Conservation (phyloP, 2,329 filamentous ascomycete genomes). For the Hymenoscyphus albidus region DNA sequence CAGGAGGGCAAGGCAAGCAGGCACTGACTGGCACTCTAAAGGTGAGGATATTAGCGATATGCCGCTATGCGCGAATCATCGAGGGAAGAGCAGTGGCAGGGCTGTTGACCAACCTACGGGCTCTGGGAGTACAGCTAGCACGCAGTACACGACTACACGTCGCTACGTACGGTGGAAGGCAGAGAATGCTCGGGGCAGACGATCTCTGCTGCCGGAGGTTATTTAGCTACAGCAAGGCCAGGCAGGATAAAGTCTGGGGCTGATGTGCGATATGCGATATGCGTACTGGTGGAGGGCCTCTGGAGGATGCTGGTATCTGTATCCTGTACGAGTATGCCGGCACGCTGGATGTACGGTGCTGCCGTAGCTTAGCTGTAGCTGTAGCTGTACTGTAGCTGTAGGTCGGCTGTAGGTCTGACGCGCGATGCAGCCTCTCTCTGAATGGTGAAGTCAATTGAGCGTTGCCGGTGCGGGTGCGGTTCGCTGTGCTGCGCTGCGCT, state of each 20-base stretch:
- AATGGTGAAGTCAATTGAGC: background rate
- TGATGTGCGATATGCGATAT: background rate
- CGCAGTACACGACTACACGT: background rate
- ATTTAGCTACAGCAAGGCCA: background rate
- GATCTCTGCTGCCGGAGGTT: conserved; percentile 1
- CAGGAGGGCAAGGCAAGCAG: background rate
- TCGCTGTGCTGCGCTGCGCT: background rate
- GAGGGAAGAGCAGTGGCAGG: conserved; percentile 6
- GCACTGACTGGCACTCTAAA: background rate
- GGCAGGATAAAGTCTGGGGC: background rate
- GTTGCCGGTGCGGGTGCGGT: background rate
- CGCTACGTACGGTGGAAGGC: background rate
- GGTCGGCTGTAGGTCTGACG: background rate
- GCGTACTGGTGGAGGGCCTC: background rate
- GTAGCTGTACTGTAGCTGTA: background rate
- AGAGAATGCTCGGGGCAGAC: background rate
- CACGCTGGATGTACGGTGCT: no score
- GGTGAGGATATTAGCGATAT: conserved; percentile 2
- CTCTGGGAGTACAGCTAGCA: background rate
- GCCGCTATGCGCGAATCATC: conserved; percentile 13
- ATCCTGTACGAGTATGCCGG: no score
- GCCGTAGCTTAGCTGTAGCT: no score
- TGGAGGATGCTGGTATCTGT: background rate
- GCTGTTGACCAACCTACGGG: conserved; percentile 12
- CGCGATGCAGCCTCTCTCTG: background rate